Evolutionary conservation across 2,329 filamentous ascomycete genomes (phyloP), one percentile per base, ranked within the genome.

Genomic region (Acarospora socialis): DNA sequence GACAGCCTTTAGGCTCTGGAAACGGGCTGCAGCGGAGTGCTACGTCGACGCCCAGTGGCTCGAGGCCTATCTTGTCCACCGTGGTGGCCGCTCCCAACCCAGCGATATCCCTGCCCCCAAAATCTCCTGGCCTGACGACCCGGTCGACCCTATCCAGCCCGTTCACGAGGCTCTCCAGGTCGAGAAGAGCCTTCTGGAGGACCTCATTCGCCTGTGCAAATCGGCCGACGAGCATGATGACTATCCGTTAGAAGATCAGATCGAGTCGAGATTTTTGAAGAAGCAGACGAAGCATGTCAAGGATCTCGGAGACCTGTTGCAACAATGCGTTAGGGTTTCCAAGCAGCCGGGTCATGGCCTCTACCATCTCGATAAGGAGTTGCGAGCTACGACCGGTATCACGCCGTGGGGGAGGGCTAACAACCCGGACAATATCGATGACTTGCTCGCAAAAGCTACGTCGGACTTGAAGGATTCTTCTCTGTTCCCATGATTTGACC

Each of bases 201-300:
- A 48, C 20, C 34, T 46, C 2, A 33, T 43, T 28, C 42, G 43
- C 7, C 21, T 46, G 31, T 34, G 20, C 24, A n/a, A 24, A 6
- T 28, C 42, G 25, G 43, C 43, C 10, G 21, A 30, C 7, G 40
- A 42, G 23, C 15, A 15, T n/a, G 33, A 28, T n/a, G 39, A 43
- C 14, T 35, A 33, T 15, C 29, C 40, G 7, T 30, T 46, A 7
- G 22, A 35, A 8, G 32, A 41, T 9, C 34, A 32, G 7, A 31
- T 48, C 13, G 33, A 47, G 30, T 34, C 23, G 10, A 36, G 38
- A 9, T 47, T 41, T 33, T 26, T 48, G 23, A 24, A 36, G 21
- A 47, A 44, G 32, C 30, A 46, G 22, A 26, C 43, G 6, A 42
- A 34, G 27, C 40, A 47, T 24, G 35, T 48, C 22, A 48, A 48